These are phyloP conservation scores for Beta corolliflora DNA, from an alignment of 179 eudicot genomes.

Conservation along the genomic window DNA sequence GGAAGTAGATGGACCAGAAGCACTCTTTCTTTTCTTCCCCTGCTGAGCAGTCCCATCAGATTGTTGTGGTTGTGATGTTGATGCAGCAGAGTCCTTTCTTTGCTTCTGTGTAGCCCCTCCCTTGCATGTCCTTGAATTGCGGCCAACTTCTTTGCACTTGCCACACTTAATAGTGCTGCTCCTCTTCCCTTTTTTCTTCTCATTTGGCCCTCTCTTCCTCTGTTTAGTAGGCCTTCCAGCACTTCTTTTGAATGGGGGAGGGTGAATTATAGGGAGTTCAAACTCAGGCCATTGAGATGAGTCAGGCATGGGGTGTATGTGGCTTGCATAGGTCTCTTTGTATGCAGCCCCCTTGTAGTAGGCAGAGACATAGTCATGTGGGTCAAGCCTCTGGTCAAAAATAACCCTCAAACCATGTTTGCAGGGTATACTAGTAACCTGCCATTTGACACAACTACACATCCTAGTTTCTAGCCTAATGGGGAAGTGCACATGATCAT, in stretches of 20 bases:
- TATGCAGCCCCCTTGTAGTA: background rate
- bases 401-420: conserved; percentile 9
- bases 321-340: background rate
- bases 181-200: background rate
- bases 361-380: background rate
- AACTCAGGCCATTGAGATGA: no score
- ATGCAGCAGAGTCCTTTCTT: no score
- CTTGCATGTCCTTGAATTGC: background rate
- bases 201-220: background rate
- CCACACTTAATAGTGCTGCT: background rate
- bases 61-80: no score
- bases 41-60: no score
- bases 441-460: conserved; percentile 1
- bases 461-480: background rate
- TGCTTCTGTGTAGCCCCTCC: background rate
- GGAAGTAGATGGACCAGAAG: no score
- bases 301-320: background rate
- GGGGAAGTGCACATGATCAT: background rate
- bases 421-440: background rate
- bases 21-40: no score
- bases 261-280: background rate
- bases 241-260: no score
- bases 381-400: background rate
- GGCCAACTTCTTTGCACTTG: background rate
- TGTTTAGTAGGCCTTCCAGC: background rate